Conservation (phyloP, 2,329 filamentous ascomycete genomes). For the Nigrospora osmanthi region DNA sequence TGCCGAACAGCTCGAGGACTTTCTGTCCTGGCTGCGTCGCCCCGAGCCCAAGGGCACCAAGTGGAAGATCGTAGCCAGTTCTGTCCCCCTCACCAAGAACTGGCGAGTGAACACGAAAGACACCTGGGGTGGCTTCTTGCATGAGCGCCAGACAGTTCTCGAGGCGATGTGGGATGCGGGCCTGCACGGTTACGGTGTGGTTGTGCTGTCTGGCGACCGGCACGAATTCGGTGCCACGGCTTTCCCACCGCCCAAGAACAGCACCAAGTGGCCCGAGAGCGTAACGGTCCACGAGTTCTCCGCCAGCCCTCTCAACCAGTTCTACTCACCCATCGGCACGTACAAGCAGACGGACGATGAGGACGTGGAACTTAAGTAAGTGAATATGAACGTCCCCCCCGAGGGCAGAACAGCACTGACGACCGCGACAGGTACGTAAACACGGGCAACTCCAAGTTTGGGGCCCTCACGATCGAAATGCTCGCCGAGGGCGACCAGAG, state of each 20-base stretch:
- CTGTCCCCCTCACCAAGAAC: constrained; percentile 94
- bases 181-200: constrained; percentile 65
- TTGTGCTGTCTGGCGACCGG: constrained; percentile 84
- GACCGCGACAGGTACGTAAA: constrained; percentile 57
- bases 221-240: constrained; percentile 94
- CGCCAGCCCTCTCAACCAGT: constrained; percentile 85
- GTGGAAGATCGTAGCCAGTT: constrained; percentile 91
- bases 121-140: constrained; percentile 89
- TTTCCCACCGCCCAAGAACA: constrained; percentile 54
- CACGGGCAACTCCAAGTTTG: constrained; percentile 83
- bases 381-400: constrained; percentile 15
- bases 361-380: constrained; percentile 78
- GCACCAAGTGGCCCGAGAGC: constrained; percentile 49
- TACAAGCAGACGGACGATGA: constrained; percentile 76
- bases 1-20: constrained; percentile 65
- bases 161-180: constrained; percentile 89
- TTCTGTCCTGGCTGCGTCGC: constrained; percentile 67
- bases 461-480: constrained; percentile 69
- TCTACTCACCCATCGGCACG: constrained; percentile 77
- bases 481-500: constrained; percentile 58
- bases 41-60: constrained; percentile 70
- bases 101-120: constrained; percentile 85
- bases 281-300: constrained; percentile 83
- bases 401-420: constrained; percentile 10
- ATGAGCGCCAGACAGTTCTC: constrained; percentile 70